These are phyloP conservation scores for Euphrasia confusa DNA, from an alignment of 257 asterid species.

Conservation along the genomic window DNA sequence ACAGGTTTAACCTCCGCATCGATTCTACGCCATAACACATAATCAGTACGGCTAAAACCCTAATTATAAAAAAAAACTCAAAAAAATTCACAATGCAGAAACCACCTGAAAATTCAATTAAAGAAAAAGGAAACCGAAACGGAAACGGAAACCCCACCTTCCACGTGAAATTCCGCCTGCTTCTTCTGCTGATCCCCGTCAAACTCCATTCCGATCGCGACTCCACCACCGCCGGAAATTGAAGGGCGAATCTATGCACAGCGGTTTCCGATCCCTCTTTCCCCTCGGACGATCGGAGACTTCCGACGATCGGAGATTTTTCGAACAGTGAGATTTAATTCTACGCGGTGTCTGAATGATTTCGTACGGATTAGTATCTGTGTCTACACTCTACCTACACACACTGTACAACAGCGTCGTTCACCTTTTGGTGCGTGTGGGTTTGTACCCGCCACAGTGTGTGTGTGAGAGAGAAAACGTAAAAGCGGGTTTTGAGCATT, in stretches of 20 bases:
- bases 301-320: constrained; percentile 11
- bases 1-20: constrained; percentile 47
- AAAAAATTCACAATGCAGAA: constrained; percentile 26
- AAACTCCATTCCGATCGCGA: constrained; percentile 42
- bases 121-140: background rate
- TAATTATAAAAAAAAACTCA: background rate
- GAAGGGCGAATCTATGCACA: constrained; percentile 21
- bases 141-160: constrained; percentile 32
- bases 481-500: constrained; percentile 32
- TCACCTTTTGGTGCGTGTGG: constrained; percentile 28
- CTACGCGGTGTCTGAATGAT: constrained; percentile 31
- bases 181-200: constrained; percentile 46
- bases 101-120: background rate
- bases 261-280: background rate
- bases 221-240: constrained; percentile 2
- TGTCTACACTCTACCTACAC: constrained; percentile 23
- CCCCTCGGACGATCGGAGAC: constrained; percentile 20
- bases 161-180: constrained; percentile 45
- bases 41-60: constrained; percentile 28
- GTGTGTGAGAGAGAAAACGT: constrained; percentile 24
- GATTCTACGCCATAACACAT: constrained; percentile 45
- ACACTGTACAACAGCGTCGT: background rate
- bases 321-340: constrained; percentile 28
- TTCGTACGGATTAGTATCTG: constrained; percentile 35
- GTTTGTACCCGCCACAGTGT: constrained; percentile 61